These are phyloP conservation scores for Closterium sp. DNA, from an alignment of 139 green algal species.

Conservation along the genomic window DNA sequence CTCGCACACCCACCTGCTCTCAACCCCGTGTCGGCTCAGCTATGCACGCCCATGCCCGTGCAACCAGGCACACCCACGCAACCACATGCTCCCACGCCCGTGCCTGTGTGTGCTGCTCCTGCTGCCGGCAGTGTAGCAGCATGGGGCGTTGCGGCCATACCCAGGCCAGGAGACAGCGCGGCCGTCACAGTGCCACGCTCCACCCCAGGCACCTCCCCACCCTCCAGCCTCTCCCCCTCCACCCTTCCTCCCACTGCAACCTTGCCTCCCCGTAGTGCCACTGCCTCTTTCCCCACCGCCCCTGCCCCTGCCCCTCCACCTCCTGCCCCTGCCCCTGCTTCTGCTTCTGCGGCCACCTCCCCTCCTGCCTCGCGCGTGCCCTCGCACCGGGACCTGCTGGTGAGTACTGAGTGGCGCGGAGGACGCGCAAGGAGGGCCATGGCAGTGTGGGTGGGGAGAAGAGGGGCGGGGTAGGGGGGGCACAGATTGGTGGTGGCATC, in stretches of 20 bases:
- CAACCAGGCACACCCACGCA: neutral
- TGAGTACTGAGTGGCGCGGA: neutral
- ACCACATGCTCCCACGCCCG: too few relatives aligned
- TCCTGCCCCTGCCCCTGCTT: neutral
- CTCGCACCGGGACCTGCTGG: neutral
- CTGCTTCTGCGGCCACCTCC: neutral
- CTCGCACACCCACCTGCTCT: neutral
- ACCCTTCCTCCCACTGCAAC: neutral
- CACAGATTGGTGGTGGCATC: neutral
- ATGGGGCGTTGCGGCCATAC: too few relatives aligned
- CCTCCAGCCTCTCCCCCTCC: neutral
- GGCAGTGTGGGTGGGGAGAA: too few relatives aligned
- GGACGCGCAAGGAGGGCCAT: too few relatives aligned
- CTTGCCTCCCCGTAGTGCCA: neutral
- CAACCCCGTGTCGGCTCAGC: too few relatives aligned
- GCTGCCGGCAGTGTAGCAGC: too few relatives aligned
- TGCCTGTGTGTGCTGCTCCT: too few relatives aligned
- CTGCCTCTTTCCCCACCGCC: neutral
- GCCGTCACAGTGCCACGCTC: too few relatives aligned
- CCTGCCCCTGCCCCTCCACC: neutral
- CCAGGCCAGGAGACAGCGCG: too few relatives aligned
- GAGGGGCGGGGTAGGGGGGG: too few relatives aligned
- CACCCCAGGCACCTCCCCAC: neutral
- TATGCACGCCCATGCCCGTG: neutral
- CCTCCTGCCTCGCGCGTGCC: too few relatives aligned